Evolutionary conservation across 345 rosid species (phyloP), one percentile per base, ranked within the genome.

Genomic region (Eutrema japonicum): DNA sequence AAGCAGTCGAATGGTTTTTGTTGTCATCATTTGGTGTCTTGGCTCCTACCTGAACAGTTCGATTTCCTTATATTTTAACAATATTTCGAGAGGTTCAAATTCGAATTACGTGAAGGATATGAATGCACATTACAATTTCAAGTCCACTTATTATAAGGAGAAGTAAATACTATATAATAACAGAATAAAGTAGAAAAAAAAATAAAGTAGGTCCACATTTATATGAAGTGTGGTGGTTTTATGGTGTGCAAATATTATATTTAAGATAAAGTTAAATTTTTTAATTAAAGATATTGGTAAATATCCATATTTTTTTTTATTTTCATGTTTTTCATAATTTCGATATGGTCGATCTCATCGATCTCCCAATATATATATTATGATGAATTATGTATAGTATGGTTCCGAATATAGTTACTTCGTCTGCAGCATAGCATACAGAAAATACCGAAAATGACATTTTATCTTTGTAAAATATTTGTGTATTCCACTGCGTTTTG

Each of bases 71-170:
- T 55, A 76, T 62, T 68, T 55, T 70, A 46, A 48, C 63, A 76
- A 12, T 54, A 76, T 64, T 63, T 76, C 70, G 53, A 69, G 75
- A 47, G 71, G 59, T 70, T 63, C 71, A 70, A 70, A 70, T 70
- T 76, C 61, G 61, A 76, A 64, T 47, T 76, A 70, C 75, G 75
- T 76, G 70, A 46, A 18, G 37, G 64, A 70, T 76, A 76, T 27
- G 71, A 22, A 40, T 62, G 58, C 51, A 29, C 45, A 54, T 35
- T 30, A 63, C 57, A 63, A 47, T 55, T 55, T 68, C 10, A 69
- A 45, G 58, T 37, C 74, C 70, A 75, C 45, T 73, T 50, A 49
- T 43, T 59, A 5, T 5, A 4, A 26, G 6, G 6, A 13, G 46
- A 55, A 66, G 22, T 18, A 18, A 18, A 18, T 18, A 18, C 22